Percentiles rank a stretch among this genome's conserved stretches.
These are phyloP conservation scores for Ascochyta pisi DNA, from an alignment of 2,329 filamentous ascomycete genomes.

Conservation along the genomic window DNA sequence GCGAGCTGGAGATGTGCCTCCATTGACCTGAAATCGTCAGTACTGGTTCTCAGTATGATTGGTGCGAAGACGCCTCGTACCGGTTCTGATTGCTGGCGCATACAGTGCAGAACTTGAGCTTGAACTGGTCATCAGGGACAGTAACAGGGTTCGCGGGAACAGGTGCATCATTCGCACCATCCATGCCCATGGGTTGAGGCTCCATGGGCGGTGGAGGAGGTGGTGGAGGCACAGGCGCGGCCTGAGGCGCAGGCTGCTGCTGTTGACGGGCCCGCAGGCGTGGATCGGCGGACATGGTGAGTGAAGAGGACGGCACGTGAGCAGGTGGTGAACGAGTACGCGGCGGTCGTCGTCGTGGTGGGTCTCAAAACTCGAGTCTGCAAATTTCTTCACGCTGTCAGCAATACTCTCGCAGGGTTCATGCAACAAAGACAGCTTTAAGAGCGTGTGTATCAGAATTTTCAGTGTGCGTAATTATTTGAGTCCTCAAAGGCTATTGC, in stretches of 20 bases:
- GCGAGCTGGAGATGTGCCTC: constrained; percentile 96
- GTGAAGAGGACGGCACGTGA: constrained; percentile 1
- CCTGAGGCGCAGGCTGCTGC: constrained; percentile 25
- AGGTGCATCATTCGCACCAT: constrained; percentile 40
- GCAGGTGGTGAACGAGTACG: background rate
- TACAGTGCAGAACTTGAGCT: constrained; percentile 97
- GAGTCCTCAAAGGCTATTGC: constrained; percentile 57
- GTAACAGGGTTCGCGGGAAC: constrained; percentile 29
- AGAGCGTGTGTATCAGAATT: constrained; percentile 46
- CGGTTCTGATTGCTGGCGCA: constrained; percentile 98
- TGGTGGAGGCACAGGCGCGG: constrained; percentile 59
- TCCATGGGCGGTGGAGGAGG: constrained; percentile 54
- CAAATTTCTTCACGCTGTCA: constrained; percentile 27
- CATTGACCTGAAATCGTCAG: constrained; percentile 72
- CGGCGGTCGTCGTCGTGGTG: background rate
- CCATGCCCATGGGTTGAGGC: constrained; percentile 41
- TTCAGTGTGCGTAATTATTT: constrained; percentile 54
- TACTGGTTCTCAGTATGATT: too few species aligned
- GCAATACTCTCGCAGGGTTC: constrained; percentile 15
- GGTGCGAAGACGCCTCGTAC: constrained; percentile 52
- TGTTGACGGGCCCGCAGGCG: constrained; percentile 57
- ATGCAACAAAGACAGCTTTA: constrained; percentile 15
- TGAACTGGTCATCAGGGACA: constrained; percentile 67
- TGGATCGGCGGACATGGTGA: constrained; percentile 54
- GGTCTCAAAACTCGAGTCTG: constrained; percentile 7